Evolutionary conservation across 2,329 filamentous ascomycete species (phyloP), one percentile per base, ranked within the genome.

Genomic region (Boeremia lycopersici): DNA sequence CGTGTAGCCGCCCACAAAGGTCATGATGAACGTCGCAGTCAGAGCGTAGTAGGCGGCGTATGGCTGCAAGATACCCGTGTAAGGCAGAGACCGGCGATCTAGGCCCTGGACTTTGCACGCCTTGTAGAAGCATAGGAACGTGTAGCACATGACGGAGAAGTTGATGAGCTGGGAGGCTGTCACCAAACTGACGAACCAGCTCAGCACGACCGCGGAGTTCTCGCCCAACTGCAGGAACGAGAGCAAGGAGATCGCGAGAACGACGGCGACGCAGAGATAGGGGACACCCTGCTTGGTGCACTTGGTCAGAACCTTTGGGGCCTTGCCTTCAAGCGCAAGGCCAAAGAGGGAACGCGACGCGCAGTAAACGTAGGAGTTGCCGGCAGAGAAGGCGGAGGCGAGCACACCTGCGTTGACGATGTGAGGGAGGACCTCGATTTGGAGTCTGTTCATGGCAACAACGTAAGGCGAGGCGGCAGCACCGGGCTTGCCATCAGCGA

Each of bases 221-320:
- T 84, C 81, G n/a, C 85, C 86, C 12, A 93, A 81, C 73, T 93
- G 89, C 10, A 93, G 78, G 74, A 92, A 95, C 1, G 87, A 84
- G 5, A 96, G 79, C 1, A 91, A 77, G 1, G 88, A 83, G 59
- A 95, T 85, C 4, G 83, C 71, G 6, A 91, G 79, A 0, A 91
- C 89, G 26, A 87, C 71, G 1, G 74, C 65, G 19, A 93, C 89
- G 65, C 87, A 90, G 74, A 89, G 90, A 53, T 91, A 81, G 0
- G 91, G 91, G 0, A 95, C 84, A 65, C 87, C 87, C 10, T 81
- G 78, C 69, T 90, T 87, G 48, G 79, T 81, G 61, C 71, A 74
- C 62, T 86, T 45, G 46, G 80, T 80, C n/a, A 89, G 75, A 65
- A 88, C 68, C 26, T 72, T 75, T 0, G 82, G 82, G 0, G 82